Base-by-base conservation (phyloP, 2,329 filamentous ascomycete species). In the Aspergillus japonicus region DNA sequence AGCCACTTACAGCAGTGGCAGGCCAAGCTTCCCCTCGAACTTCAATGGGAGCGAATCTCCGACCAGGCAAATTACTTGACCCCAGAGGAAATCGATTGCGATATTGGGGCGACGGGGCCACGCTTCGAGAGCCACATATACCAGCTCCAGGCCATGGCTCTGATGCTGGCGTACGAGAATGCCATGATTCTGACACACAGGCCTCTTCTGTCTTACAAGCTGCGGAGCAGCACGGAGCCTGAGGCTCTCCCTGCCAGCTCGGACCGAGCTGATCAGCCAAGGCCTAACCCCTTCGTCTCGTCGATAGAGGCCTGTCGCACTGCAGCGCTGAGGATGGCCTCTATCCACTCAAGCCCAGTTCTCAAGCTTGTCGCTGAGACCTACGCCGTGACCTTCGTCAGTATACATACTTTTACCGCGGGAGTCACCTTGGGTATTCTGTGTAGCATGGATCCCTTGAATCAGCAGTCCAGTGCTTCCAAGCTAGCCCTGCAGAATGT, bases 101-200 rank as follows among this genome's bases (percentile, higher is more conserved):
- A 70, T 19, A 63, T 72, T 16, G 69, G 64, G 7, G 69, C 68
- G 5, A 64, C 65, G 0, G 67, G 67, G 0, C 61, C 64, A 4
- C 39, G 31, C 1, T 72, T 72, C 16, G 67, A 71, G 11, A 61
- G 48, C 5, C 66, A 72, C 44, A 64, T 72, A 0, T 77, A 68
- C 48, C 64, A 69, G 8, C 62, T 76, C 0, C 74, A 77, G 51
- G 69, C 72, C 0, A 66, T 77, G 3, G 61, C 71, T 0, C 64
- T 77, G 2, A 62, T 69, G 47, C 63, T 77, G 2, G 73, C 72
- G 0, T 77, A 68, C 35, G 67, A 77, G 16, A 77, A 76, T 39
- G 65, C 72, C 0, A 69, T 61, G 6, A 77, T 77, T 0, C 50
- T 77, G 0, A 56, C 73, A 0, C 64, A 77, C 50, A 61, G 68